phyloP scores from a whole-genome alignment of 164 flowering plant genomes.

The Saururus chinensis region DNA sequence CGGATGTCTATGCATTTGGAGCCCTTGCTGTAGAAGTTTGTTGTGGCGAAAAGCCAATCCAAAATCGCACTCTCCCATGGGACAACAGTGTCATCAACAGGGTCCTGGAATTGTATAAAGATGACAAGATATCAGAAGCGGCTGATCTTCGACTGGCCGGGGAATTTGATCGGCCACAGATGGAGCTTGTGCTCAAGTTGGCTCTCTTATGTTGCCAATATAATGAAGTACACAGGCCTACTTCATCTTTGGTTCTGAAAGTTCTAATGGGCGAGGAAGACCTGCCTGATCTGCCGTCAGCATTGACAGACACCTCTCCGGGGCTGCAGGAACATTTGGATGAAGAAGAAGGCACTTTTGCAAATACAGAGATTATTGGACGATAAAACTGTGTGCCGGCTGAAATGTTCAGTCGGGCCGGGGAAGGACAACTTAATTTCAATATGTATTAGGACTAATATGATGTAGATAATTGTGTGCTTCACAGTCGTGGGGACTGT shows the following conservation, averaged over 20 bases:
- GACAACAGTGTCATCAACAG: conserved; percentile 23
- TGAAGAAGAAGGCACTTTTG: background rate
- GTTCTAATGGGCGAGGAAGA: conserved; percentile 14
- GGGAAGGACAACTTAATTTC: too few relatives aligned
- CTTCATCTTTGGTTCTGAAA: conserved; percentile 29
- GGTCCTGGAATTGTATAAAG: conserved; percentile 41
- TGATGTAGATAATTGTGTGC: too few relatives aligned
- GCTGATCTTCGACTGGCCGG: conserved; percentile 18
- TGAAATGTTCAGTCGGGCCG: too few relatives aligned
- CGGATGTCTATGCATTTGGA: conserved; percentile 55
- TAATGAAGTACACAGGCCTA: conserved; percentile 24
- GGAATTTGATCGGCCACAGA: conserved; percentile 23
- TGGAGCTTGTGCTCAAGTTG: conserved; percentile 26
- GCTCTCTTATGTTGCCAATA: conserved; percentile 45
- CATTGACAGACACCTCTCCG: too few relatives aligned
- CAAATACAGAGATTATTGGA: background rate
- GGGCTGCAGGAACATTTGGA: background rate
- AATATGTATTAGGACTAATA: too few relatives aligned
- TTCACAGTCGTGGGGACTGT: too few relatives aligned
- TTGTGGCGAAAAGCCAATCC: conserved; percentile 47
- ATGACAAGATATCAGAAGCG: conserved; percentile 26
- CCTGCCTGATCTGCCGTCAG: background rate
- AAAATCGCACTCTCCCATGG: conserved; percentile 3
- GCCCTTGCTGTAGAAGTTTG: conserved; percentile 35
- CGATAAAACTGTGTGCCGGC: background rate